These are phyloP conservation scores for Hypoxylon rickii DNA, from an alignment of 495 filamentous ascomycete genomes.

Conservation along the genomic window DNA sequence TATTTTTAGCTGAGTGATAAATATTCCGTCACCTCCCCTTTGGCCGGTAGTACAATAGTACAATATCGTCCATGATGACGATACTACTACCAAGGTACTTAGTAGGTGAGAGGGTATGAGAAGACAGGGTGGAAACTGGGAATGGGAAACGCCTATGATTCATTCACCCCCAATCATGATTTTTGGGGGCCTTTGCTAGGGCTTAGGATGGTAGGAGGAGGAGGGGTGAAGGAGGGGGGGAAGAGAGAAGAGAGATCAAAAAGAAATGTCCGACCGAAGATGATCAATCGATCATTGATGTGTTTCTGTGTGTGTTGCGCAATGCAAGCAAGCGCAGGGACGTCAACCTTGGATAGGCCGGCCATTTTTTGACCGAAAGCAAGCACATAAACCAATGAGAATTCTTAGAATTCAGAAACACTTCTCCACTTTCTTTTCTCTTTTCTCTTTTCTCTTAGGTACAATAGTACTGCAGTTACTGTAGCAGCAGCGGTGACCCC, in stretches of 20 bases:
- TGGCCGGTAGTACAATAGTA: no score
- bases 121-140: background rate
- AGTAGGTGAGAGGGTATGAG: no score
- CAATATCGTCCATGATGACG: no score
- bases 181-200: constrained; percentile 2
- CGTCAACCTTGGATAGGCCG: constrained; percentile 4
- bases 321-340: constrained; percentile 29
- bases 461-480: no score
- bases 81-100: no score
- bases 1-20: no score
- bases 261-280: constrained; percentile 23
- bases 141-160: background rate
- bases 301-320: no score
- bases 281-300: no score
- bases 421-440: constrained; percentile 8
- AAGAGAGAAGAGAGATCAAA: background rate
- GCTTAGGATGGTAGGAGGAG: background rate
- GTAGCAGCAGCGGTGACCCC: no score
- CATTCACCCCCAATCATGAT: background rate
- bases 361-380: constrained; percentile 24
- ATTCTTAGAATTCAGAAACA: constrained; percentile 11
- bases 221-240: background rate
- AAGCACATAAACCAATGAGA: constrained; percentile 17
- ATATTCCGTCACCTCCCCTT: no score
- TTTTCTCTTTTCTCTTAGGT: background rate